These are phyloP conservation scores for Geotrichum reessii DNA, from an alignment of 1,139 yeast genomes.

Conservation along the genomic window DNA sequence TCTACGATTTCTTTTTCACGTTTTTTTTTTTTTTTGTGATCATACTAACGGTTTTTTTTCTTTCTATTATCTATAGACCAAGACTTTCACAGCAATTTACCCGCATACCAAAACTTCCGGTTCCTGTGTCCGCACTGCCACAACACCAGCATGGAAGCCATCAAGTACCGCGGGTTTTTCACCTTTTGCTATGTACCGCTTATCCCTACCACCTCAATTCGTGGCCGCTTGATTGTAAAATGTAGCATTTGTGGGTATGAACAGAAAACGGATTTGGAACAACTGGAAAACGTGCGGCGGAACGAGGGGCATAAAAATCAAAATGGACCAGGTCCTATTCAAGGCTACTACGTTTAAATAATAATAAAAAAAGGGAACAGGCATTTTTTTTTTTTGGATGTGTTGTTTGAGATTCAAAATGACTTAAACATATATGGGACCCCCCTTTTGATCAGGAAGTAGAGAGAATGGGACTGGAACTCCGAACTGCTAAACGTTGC, in stretches of 20 bases:
- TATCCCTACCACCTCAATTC: constrained; percentile 45
- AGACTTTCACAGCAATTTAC: constrained; percentile 28
- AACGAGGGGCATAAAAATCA: background rate
- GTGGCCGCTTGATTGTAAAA: constrained; percentile 33
- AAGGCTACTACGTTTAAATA: constrained; percentile 9
- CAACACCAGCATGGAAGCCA: constrained; percentile 40
- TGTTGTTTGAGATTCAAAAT: too few species aligned
- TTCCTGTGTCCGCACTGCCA: constrained; percentile 39
- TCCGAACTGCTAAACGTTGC: background rate
- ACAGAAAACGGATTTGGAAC: constrained; percentile 39
- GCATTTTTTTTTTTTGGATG: too few species aligned
- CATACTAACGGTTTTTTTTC: too few species aligned
- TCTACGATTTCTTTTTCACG: background rate
- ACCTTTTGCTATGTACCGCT: constrained; percentile 46
- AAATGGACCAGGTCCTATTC: constrained; percentile 1
- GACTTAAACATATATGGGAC: background rate
- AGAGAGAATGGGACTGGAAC: background rate
- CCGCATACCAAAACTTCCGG: constrained; percentile 27
- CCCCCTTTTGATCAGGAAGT: too few species aligned
- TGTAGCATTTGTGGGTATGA: constrained; percentile 46
- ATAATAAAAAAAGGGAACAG: too few species aligned
- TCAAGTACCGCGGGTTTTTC: constrained; percentile 43
- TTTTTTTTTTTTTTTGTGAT: too few species aligned
- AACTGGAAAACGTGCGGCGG: constrained; percentile 27
- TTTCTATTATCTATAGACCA: too few species aligned